A percentile compares a stretch with the other conserved stretches of the same genome.
These are phyloP conservation scores for Podaxis sp. DNA, from an alignment of 768 basidiomycete species.

Conservation along the genomic window DNA sequence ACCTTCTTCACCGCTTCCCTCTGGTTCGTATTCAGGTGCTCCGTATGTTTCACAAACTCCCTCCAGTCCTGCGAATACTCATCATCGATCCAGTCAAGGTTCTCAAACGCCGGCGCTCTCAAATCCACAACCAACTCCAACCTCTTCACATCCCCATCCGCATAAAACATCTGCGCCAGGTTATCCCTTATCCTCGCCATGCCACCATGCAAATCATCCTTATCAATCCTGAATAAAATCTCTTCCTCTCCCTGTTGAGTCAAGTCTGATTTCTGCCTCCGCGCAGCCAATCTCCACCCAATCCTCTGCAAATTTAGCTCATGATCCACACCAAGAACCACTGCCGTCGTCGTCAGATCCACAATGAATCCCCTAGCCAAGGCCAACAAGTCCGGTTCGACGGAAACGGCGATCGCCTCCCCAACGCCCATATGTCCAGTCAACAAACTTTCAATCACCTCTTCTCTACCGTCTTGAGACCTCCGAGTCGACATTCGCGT, in stretches of 20 bases:
- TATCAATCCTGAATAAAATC: conserved; percentile 82
- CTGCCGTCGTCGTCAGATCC: conserved; percentile 54
- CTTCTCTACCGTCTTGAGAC: neutral
- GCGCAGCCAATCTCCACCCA: conserved; percentile 11
- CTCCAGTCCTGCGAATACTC: conserved; percentile 8
- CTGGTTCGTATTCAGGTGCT: conserved; percentile 69
- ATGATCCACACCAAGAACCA: conserved; percentile 84
- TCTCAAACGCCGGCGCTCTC: conserved; percentile 57
- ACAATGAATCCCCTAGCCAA: conserved; percentile 82
- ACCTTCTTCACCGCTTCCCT: conserved; percentile 66
- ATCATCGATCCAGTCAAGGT: conserved; percentile 7
- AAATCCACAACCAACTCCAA: conserved; percentile 83
- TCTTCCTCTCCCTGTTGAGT: conserved; percentile 11
- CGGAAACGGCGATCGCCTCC: conserved; percentile 83
- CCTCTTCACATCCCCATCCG: conserved; percentile 62
- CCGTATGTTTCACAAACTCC: conserved; percentile 23
- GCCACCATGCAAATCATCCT: conserved; percentile 84
- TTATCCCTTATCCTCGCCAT: conserved; percentile 90
- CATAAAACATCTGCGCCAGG: conserved; percentile 84
- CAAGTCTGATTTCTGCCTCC: neutral
- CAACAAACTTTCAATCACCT: conserved; percentile 40
- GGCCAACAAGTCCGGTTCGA: conserved; percentile 83
- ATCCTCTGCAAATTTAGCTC: conserved; percentile 34
- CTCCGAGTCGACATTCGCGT: neutral
- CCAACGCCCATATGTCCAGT: conserved; percentile 75